phyloP scores from a whole-genome alignment of 371 early-diverging fungal genomes.

The Mortierella sp. region DNA sequence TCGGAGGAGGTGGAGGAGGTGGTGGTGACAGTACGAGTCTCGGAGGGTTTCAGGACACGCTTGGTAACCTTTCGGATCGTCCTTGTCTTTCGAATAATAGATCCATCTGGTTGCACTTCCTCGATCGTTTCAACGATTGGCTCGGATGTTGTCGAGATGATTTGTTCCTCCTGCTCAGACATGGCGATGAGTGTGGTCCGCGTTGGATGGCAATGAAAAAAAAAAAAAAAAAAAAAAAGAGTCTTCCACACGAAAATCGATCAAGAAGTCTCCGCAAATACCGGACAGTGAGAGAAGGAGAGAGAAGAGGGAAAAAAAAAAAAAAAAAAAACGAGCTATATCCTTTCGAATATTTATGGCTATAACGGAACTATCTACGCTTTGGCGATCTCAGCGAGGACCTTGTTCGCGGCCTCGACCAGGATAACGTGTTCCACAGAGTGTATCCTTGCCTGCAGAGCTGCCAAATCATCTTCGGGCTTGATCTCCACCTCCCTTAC shows the following conservation, averaged over 20 bases:
- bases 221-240: no score
- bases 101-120: slow-evolving; percentile 36
- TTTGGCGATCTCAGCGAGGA: slow-evolving; percentile 28
- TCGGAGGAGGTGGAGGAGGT: slow-evolving; percentile 5
- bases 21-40: neutral
- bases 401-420: slow-evolving; percentile 64
- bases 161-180: slow-evolving; percentile 32
- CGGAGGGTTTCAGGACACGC: slow-evolving; percentile 17
- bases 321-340: neutral
- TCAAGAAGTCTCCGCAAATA: neutral
- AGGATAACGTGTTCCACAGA: slow-evolving; percentile 86
- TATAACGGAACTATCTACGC: slow-evolving; percentile 2
- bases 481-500: slow-evolving; percentile 80
- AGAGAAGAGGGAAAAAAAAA: neutral
- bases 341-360: no score
- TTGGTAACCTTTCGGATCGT: slow-evolving; percentile 41
- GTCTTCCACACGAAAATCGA: neutral
- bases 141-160: slow-evolving; percentile 26
- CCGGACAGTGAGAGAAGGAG: neutral
- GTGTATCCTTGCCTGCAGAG: slow-evolving; percentile 90
- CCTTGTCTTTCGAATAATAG: slow-evolving; percentile 31
- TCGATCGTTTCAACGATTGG: slow-evolving; percentile 31
- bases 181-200: slow-evolving; percentile 5
- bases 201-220: neutral
- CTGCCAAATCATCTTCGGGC: slow-evolving; percentile 79